Conservation (phyloP, 2,329 filamentous ascomycete genomes). For the Aspergillus sp. region DNA sequence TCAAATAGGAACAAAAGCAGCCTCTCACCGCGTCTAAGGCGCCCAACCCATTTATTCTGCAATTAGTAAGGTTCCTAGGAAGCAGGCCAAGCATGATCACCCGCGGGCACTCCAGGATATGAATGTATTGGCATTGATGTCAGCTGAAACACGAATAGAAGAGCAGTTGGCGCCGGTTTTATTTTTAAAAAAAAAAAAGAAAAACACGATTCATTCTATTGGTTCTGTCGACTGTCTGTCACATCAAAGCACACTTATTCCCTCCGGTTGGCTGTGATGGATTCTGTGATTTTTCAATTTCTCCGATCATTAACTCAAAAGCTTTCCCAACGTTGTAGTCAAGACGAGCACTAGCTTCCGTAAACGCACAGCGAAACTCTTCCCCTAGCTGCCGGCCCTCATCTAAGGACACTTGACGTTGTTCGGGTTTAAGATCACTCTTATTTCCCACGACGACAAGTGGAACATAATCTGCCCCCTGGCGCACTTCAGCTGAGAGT, state of each 20-base stretch:
- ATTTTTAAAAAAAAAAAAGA: not conserved
- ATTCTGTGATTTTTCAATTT: conserved; percentile 94
- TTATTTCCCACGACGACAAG: conserved; percentile 97
- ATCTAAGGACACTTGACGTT: conserved; percentile 83
- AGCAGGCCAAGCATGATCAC: not conserved
- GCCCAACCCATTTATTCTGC: not conserved
- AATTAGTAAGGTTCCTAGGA: not conserved
- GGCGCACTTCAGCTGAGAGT: conserved; percentile 4
- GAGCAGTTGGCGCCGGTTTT: not conserved
- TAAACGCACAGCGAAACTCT: conserved; percentile 89
- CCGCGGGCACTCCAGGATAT: not conserved
- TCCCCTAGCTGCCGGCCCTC: conserved; percentile 82
- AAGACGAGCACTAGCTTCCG: conserved; percentile 89
- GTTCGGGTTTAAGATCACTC: conserved; percentile 86
- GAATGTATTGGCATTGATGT: not conserved
- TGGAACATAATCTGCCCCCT: conserved; percentile 91
- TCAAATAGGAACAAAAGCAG: not conserved
- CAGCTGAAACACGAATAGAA: not conserved
- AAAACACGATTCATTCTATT: not conserved
- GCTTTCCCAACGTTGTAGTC: conserved; percentile 91
- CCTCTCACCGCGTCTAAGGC: not conserved
- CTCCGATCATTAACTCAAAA: conserved; percentile 89
- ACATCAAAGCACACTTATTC: conserved; percentile 87
- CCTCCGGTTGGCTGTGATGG: conserved; percentile 78
- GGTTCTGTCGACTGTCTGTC: conserved; percentile 28